Evolutionary conservation across 1,284 basidiomycete genomes (phyloP), one percentile per base, ranked within the genome.

Genomic region (Tilletia horrida): DNA sequence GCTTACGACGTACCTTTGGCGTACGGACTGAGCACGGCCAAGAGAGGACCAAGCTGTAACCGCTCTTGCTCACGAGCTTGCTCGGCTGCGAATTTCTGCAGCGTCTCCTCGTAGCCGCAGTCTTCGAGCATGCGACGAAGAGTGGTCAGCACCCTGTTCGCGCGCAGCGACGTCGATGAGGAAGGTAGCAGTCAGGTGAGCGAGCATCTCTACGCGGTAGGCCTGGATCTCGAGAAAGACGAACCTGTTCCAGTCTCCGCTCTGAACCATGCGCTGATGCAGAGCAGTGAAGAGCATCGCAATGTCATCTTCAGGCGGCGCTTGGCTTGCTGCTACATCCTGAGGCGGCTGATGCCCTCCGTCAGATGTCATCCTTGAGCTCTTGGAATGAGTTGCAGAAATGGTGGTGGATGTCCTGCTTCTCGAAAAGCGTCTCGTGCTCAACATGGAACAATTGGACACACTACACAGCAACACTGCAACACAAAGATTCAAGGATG

Each of bases 61-160:
- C 67, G 1, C 66, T 62, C 16, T 63, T 67, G 44, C 64, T 66
- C 48, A 64, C 55, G 55, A 25, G 55, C 55, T 66, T 71, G 11
- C 2, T 16, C 31, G 6, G 69, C 68, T 8, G 73, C 71, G 16
- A 57, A 59, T 14, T 47, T 11, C 16, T 66, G 62, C 27, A 74
- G 68, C 9, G 40, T 42, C 11, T 29, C 48, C 13, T 69, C 71
- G 68, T 69, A 71, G 14, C 71, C 73, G 23, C 69, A 73, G 40
- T 75, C 73, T 62, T 75, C 73, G 44, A 73, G 65, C 71, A 73
- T 75, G 25, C 71, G 62, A 0, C 72, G 66, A 16, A 75, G 66
- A 44, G 68, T 71, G 0, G 65, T 63, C 21, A 75, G 67, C 1
- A 70, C 69, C 18, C 23, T 25, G 35, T 40, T 40, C 4, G 11